Evolutionary conservation across 192 early-diverging fungal species (phyloP).

Genomic region (Entomortierella beljakovae): DNA sequence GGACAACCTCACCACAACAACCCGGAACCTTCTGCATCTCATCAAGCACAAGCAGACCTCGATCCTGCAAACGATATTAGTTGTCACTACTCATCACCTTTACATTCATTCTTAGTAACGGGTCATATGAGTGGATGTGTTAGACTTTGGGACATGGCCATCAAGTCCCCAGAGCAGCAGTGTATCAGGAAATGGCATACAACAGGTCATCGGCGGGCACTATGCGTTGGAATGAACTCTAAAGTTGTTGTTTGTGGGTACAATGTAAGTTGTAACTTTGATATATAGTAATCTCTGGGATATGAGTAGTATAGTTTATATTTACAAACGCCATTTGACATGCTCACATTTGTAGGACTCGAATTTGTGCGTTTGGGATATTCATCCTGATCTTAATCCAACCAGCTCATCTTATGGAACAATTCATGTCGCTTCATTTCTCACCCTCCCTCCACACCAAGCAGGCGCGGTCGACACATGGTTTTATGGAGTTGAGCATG

Average conservation of each 20-base stretch:
- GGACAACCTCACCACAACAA: neutral
- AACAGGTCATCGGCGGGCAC: slow-evolving; percentile 55
- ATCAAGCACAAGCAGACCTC: neutral
- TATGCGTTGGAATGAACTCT: slow-evolving; percentile 64
- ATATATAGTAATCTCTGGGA: neutral
- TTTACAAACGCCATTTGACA: neutral
- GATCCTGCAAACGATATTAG: slow-evolving; percentile 43
- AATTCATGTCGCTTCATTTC: slow-evolving; percentile 55
- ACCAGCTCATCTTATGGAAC: slow-evolving; percentile 23
- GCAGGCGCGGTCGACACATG: slow-evolving; percentile 55
- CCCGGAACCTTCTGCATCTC: neutral
- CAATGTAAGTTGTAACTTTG: slow-evolving; percentile 1
- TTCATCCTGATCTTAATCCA: slow-evolving; percentile 18
- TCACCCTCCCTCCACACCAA: slow-evolving; percentile 45
- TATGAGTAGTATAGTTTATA: neutral
- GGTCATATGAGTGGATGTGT: slow-evolving; percentile 62
- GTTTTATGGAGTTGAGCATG: slow-evolving; percentile 58
- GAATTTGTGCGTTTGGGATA: slow-evolving; percentile 62
- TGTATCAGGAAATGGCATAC: slow-evolving; percentile 56
- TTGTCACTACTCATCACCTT: slow-evolving; percentile 54
- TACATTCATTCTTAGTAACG: slow-evolving; percentile 53
- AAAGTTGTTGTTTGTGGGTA: slow-evolving; percentile 55
- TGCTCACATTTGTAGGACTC: slow-evolving; percentile 42
- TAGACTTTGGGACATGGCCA: slow-evolving; percentile 53
- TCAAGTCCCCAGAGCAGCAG: slow-evolving; percentile 17